Base-by-base conservation (phyloP, 1,139 yeast species). In the Lodderomyces oxycetoniae region DNA sequence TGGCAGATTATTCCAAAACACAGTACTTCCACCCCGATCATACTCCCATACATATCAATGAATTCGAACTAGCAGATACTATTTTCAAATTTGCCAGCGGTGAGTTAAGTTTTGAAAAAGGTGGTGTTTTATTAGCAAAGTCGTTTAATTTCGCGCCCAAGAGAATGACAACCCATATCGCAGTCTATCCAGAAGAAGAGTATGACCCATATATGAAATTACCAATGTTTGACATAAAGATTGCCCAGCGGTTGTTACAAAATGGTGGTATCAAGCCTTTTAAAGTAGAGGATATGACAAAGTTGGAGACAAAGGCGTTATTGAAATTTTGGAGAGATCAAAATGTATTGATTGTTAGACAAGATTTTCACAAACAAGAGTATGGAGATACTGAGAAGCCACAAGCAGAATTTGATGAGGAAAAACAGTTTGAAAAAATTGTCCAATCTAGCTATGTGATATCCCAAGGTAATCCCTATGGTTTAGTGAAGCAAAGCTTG, bases 381-480 rank as follows among this genome's bases (percentile, higher is more conserved):
- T 38, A 31, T 16, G 39, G 26, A 10, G 23, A 27, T 14, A 9
- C 20, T 23, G 17, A 23, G 14, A 19, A 17, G 17, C 20, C 15
- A 13, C 21, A 13, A 17, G 32, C 10, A 10, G 45, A 47, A 22
- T 45, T 45, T 17, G 55, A 53, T 34, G 43, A 46, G 3, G 58
- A 53, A 17, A 50, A 41, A 20, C 59, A 61, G 36, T 59, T 63
- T 38, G 64, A 63, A 34, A 57, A 49, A 33, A 40, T 59, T 19
- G 57, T 59, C 26, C 75, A 79, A 47, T 75, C 76, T 50, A 77
- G 78, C 50, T 72, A 76, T 43, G 52, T 79, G 23, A 71, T 83
- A 43, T 89, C 95, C 32, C 77, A 81, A 45, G 96, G 96, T 46
- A 86, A 84, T 56, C 89, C 95, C 26, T 72, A 83, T 38, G 77